phyloP scores from a whole-genome alignment of 495 filamentous ascomycete species.

The Neurospora pannonica region DNA sequence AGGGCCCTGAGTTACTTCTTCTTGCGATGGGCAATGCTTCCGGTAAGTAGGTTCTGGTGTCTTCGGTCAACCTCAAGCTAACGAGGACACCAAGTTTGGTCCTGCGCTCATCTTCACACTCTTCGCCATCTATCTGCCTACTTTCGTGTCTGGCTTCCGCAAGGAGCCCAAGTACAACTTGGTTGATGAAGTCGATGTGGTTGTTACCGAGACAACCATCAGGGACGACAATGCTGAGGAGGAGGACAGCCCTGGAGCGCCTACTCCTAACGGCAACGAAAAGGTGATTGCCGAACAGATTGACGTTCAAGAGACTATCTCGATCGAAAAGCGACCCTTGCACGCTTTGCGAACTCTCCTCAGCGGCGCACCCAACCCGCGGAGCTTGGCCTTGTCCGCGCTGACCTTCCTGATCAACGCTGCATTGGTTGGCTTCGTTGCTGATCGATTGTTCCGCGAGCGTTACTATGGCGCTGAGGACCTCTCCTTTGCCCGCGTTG shows the following conservation, averaged over 20 bases:
- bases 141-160: conserved; percentile 51
- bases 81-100: conserved; percentile 37
- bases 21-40: conserved; percentile 66
- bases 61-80: background rate
- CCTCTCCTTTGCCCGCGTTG: conserved; percentile 72
- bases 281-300: conserved; percentile 35
- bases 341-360: conserved; percentile 52
- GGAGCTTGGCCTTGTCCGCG: conserved; percentile 44
- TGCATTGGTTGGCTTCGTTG: conserved; percentile 50
- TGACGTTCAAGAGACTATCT: conserved; percentile 42
- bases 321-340: conserved; percentile 29
- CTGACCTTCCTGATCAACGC: conserved; percentile 63
- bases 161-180: conserved; percentile 50
- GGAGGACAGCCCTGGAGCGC: conserved; percentile 10
- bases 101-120: conserved; percentile 59
- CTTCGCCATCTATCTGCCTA: conserved; percentile 62
- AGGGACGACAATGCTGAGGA: conserved; percentile 18
- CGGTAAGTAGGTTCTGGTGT: conserved; percentile 22
- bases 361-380: conserved; percentile 65
- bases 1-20: conserved; percentile 62
- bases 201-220: conserved; percentile 41
- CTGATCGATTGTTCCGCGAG: conserved; percentile 67
- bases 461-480: conserved; percentile 60
- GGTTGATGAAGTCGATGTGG: conserved; percentile 52
- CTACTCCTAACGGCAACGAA: background rate